These are phyloP conservation scores for Martensiomyces pterosporus DNA, from an alignment of 192 early-diverging fungal genomes.

Conservation along the genomic window DNA sequence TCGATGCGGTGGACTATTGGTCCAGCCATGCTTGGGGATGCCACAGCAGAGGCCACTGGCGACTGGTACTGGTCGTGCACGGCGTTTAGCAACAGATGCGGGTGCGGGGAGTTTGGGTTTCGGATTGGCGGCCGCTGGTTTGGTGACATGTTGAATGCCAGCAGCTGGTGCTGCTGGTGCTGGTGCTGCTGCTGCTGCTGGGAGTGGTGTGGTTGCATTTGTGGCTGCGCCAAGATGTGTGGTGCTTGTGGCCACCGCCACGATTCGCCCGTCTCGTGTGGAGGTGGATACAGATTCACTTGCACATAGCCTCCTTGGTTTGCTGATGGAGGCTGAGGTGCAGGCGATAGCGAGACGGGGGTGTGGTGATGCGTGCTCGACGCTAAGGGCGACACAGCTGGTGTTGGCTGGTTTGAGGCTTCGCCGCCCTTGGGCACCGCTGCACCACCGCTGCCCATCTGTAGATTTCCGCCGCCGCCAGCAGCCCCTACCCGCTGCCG, in stretches of 20 bases:
- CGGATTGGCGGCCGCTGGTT: slow-evolving; percentile 9
- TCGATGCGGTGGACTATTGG: slow-evolving; percentile 20
- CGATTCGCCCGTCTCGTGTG: slow-evolving; percentile 16
- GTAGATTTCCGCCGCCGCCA: background rate
- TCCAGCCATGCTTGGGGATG: slow-evolving; percentile 32
- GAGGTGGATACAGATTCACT: slow-evolving; percentile 43
- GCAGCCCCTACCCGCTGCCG: slow-evolving; percentile 21
- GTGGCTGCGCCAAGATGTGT: slow-evolving; percentile 5
- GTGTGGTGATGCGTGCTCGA: slow-evolving; percentile 36
- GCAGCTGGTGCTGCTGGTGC: background rate
- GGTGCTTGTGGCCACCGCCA: slow-evolving; percentile 37
- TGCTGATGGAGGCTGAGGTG: slow-evolving; percentile 28
- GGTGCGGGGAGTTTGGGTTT: slow-evolving; percentile 18
- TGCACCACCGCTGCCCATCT: background rate
- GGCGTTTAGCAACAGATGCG: slow-evolving; percentile 11
- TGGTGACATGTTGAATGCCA: background rate
- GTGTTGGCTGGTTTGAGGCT: slow-evolving; percentile 33
- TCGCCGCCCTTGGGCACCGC: slow-evolving; percentile 18
- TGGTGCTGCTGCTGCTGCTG: slow-evolving; percentile 8
- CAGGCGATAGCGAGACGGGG: slow-evolving; percentile 36
- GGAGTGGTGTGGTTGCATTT: slow-evolving; percentile 18
- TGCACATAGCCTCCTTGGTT: slow-evolving; percentile 17
- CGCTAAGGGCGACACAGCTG: slow-evolving; percentile 38
- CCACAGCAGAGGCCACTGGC: slow-evolving; percentile 22
- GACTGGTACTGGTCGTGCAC: slow-evolving; percentile 41